Base-by-base conservation (phyloP, 1,139 yeast genomes). In the Lodderomyces jiufengensis region DNA sequence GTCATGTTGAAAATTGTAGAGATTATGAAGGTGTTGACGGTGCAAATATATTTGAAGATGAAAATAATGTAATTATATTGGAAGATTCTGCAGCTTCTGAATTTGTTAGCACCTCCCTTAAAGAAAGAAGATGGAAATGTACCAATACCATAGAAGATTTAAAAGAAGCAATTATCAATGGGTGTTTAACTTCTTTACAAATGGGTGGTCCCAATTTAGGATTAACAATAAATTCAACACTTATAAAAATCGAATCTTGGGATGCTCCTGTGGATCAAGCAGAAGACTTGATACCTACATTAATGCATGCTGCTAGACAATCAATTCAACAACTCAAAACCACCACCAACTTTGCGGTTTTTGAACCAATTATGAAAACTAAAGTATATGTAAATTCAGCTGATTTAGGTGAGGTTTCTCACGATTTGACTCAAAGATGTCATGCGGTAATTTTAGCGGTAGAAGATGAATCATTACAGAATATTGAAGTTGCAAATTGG, bases 321-420 rank as follows among this genome's bases (percentile, higher is more conserved):
- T 66, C 58, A 0, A 47, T 60, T 8, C 66, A 69, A 22, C 69
- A 75, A 0, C 52, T 56, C 22, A 49, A 29, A 25, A 56, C 44
- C 25, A 43, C 50, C 24, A 44, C 43, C 1, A 51, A 61, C n/a
- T 77, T 74, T 50, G 70, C 78, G 1, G 57, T 88, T 1, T 66
- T 90, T 54, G 97, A 92, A 57, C 98, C 98, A 0, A 70, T 84
- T 18, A 90, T 92, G 97, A 69, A 74, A 28, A 81, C 87, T 5
- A 68, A 68, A n/a, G 80, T 92, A 1, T 74, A 72, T 35, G 83
- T 82, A 1, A 70, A 72, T 36, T 83, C 87, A 15, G 83, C 76
- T 42, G 84, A 82, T 41, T 61, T 92, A 48, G 98, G 98, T 13
- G 73, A 71, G 30, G 95, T 92, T 0, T 76, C 86, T 25, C 95